Percentiles rank a stretch among this genome's conserved stretches.
Evolutionary conservation across 768 basidiomycete species (phyloP).

Genomic region (Sporobolomyces pararoseus): DNA sequence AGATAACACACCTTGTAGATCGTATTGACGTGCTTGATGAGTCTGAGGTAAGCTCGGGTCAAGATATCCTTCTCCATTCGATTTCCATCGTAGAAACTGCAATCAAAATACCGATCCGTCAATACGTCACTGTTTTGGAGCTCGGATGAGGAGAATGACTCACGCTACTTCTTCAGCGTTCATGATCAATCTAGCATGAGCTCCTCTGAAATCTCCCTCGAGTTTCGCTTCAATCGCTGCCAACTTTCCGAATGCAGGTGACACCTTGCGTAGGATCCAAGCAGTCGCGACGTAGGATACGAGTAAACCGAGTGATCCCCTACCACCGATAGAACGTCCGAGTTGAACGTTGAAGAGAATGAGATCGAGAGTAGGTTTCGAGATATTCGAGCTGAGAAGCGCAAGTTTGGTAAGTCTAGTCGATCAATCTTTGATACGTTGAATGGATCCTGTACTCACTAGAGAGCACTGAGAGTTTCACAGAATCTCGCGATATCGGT

Average conservation of each 20-base stretch:
- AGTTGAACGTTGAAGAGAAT: slow-evolving; percentile 89
- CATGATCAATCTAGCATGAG: slow-evolving; percentile 76
- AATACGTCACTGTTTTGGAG: too few species aligned
- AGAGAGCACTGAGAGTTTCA: slow-evolving; percentile 75
- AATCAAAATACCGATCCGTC: background rate
- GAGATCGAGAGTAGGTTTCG: slow-evolving; percentile 87
- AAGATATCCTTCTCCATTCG: slow-evolving; percentile 76
- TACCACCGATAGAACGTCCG: slow-evolving; percentile 74
- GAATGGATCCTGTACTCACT: slow-evolving; percentile 54
- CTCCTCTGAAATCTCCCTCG: slow-evolving; percentile 86
- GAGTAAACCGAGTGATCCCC: slow-evolving; percentile 76
- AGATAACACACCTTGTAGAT: slow-evolving; percentile 68
- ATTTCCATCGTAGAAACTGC: slow-evolving; percentile 88
- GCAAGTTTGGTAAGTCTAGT: slow-evolving; percentile 4
- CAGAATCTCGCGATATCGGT: slow-evolving; percentile 87
- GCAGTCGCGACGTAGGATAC: slow-evolving; percentile 83
- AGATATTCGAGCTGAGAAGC: slow-evolving; percentile 70
- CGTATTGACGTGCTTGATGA: slow-evolving; percentile 84
- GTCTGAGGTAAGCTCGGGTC: slow-evolving; percentile 65
- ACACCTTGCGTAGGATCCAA: slow-evolving; percentile 66
- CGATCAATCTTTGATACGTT: too few species aligned
- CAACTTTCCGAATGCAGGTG: slow-evolving; percentile 85
- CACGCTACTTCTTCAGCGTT: slow-evolving; percentile 91
- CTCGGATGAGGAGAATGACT: slow-evolving; percentile 48
- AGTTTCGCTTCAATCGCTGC: slow-evolving; percentile 81